Evolutionary conservation across 2,329 filamentous ascomycete genomes (phyloP).

Genomic region (Penicillium olsonii): DNA sequence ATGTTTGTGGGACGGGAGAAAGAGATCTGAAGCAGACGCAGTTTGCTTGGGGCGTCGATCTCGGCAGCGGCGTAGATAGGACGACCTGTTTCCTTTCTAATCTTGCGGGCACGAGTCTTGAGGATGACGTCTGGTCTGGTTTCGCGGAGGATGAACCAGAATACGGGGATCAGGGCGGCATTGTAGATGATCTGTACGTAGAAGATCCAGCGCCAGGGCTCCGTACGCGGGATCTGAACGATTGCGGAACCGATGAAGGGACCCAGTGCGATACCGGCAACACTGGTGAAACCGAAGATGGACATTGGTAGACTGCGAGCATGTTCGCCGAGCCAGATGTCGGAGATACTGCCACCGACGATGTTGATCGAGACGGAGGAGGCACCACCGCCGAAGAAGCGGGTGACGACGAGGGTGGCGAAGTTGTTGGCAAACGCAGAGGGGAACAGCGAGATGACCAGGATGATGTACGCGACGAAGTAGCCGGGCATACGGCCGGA

Average conservation of each 20-base stretch:
- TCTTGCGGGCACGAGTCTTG: slow-evolving; percentile 34
- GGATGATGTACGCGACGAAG: slow-evolving; percentile 42
- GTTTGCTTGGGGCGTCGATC: slow-evolving; percentile 19
- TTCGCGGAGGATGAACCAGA: slow-evolving; percentile 43
- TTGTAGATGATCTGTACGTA: slow-evolving; percentile 46
- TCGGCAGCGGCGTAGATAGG: slow-evolving; percentile 22
- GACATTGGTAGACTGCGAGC: slow-evolving; percentile 44
- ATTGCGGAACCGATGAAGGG: slow-evolving; percentile 45
- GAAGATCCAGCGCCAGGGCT: slow-evolving; percentile 47
- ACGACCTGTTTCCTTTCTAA: slow-evolving; percentile 37
- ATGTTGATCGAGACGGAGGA: slow-evolving; percentile 47
- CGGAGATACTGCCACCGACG: slow-evolving; percentile 36
- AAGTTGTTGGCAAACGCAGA: slow-evolving; percentile 49
- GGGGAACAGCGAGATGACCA: slow-evolving; percentile 45
- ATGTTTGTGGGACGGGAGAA: slow-evolving; percentile 39
- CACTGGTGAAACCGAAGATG: slow-evolving; percentile 43
- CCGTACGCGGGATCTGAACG: slow-evolving; percentile 31
- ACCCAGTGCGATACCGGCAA: slow-evolving; percentile 45
- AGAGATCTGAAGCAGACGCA: slow-evolving; percentile 31
- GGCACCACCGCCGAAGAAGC: slow-evolving; percentile 47
- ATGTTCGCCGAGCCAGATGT: slow-evolving; percentile 40
- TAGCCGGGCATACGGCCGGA: slow-evolving; percentile 48
- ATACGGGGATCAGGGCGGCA: slow-evolving; percentile 42
- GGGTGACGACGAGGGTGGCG: slow-evolving; percentile 46
- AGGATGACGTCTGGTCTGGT: slow-evolving; percentile 46